These are phyloP conservation scores for Cordyceps farinosa DNA, from an alignment of 2,329 filamentous ascomycete genomes.

Conservation along the genomic window DNA sequence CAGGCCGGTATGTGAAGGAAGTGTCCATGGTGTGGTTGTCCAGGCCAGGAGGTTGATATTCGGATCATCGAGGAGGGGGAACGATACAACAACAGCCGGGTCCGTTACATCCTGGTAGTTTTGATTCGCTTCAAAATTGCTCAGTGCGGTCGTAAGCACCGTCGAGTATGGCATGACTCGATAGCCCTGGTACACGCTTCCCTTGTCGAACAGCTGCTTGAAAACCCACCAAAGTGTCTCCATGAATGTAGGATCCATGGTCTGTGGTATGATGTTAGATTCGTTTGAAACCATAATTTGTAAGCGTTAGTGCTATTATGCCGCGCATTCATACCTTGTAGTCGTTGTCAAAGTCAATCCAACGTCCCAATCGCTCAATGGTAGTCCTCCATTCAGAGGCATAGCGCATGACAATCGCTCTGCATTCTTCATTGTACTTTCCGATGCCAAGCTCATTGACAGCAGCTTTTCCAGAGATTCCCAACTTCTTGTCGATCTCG, in stretches of 20 bases:
- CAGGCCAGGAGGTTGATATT: constrained; percentile 75
- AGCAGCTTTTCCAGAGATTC: constrained; percentile 81
- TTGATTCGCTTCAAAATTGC: constrained; percentile 90
- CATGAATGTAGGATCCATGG: constrained; percentile 95
- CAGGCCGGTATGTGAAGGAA: constrained; percentile 76
- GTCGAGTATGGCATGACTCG: constrained; percentile 95
- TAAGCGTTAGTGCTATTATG: not conserved
- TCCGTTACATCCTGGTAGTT: constrained; percentile 94
- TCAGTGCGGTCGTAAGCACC: constrained; percentile 80
- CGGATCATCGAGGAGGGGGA: constrained; percentile 75
- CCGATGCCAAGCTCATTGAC: constrained; percentile 82
- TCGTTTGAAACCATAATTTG: not conserved
- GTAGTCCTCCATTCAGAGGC: constrained; percentile 82
- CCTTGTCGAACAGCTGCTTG: constrained; percentile 88
- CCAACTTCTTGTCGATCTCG: constrained; percentile 95
- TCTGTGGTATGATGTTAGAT: constrained; percentile 43
- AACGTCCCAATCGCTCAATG: constrained; percentile 83
- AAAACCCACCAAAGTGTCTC: constrained; percentile 97
- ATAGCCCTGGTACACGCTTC: constrained; percentile 82
- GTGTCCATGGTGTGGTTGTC: constrained; percentile 85
- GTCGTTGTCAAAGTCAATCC: constrained; percentile 98
- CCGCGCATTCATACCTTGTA: constrained; percentile 65
- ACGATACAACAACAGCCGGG: constrained; percentile 82
- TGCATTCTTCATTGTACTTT: constrained; percentile 88
- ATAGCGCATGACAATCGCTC: constrained; percentile 90